Evolutionary conservation across 2,329 filamentous ascomycete species (phyloP).

Genomic region (Tolypocladium amazonense): DNA sequence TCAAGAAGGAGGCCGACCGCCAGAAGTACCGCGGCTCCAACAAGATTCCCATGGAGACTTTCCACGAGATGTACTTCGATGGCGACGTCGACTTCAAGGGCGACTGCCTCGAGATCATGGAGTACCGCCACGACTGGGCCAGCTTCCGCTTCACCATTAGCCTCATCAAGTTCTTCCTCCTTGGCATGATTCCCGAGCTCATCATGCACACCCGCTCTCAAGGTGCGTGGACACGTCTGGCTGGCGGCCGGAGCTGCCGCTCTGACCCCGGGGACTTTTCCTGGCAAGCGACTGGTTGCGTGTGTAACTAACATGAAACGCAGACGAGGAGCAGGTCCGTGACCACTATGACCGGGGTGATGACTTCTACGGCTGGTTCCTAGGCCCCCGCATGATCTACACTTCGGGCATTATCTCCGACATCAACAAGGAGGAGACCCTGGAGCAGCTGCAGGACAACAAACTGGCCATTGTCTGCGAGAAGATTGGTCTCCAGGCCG

Average conservation of each 20-base stretch:
- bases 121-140: conserved; percentile 96
- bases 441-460: conserved; percentile 96
- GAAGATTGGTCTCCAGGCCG: conserved; percentile 77
- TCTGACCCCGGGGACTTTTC: neutral
- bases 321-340: conserved; percentile 87
- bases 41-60: conserved; percentile 85
- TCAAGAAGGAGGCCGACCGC: conserved; percentile 54
- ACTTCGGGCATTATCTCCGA: conserved; percentile 92
- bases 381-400: conserved; percentile 98
- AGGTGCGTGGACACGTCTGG: conserved; percentile 27
- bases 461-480: conserved; percentile 92
- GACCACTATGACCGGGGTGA: conserved; percentile 97
- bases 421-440: conserved; percentile 73
- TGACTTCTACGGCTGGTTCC: conserved; percentile 98
- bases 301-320: neutral
- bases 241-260: neutral
- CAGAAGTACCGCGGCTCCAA: conserved; percentile 64
- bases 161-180: conserved; percentile 81
- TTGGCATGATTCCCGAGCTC: conserved; percentile 79
- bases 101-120: conserved; percentile 77
- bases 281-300: neutral
- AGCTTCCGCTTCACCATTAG: conserved; percentile 82
- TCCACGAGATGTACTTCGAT: conserved; percentile 97
- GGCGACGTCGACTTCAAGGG: conserved; percentile 93
- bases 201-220: conserved; percentile 89